Evolutionary conservation across 306 rosid species (phyloP), one percentile per base, ranked within the genome.

Genomic region (Sesbania bispinosa): DNA sequence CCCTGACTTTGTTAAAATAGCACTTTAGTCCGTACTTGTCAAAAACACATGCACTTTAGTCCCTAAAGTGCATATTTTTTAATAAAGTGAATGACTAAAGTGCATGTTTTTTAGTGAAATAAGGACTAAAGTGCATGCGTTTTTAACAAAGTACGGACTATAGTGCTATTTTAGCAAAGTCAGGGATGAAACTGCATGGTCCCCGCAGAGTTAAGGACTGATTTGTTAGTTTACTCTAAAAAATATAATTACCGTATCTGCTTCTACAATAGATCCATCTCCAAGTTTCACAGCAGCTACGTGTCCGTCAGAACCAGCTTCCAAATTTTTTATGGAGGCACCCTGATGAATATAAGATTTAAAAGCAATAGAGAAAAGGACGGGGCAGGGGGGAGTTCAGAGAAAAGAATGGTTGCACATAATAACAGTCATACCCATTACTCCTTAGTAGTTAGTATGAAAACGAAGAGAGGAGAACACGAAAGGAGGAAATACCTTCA

Each of bases 231-330:
- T n/a, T n/a, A n/a, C n/a, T n/a, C n/a, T n/a, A n/a, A n/a, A n/a
- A n/a, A 35, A 10, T 19, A 19, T 46, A 72, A 50, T 74, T 80
- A 93, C 97, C 10, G 90, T 83, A 76, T 94, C 97, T 63, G 97
- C 97, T 80, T 90, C 97, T 67, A 90, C 74, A 48, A 39, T 76
- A 42, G 97, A 87, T 36, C 96, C 96, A 80, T 90, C 98, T 30
- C 81, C 88, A 39, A 94, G 98, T 83, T 84, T 87, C 66, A 94
- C 84, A 78, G 83, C 77, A 74, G 92, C 76, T 58, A 89, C 91
- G 24, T 35, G 80, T 51, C 97, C 96, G 60, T 81, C 67, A 66
- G 90, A 77, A 68, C 86, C 92, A 76, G 94, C 89, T 80, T 93
- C 98, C 81, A 93, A 81, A 62, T 62, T 76, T 79, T 88, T 84